phyloP scores from a whole-genome alignment of 345 rosid genomes.

The Citrus reticulata region DNA sequence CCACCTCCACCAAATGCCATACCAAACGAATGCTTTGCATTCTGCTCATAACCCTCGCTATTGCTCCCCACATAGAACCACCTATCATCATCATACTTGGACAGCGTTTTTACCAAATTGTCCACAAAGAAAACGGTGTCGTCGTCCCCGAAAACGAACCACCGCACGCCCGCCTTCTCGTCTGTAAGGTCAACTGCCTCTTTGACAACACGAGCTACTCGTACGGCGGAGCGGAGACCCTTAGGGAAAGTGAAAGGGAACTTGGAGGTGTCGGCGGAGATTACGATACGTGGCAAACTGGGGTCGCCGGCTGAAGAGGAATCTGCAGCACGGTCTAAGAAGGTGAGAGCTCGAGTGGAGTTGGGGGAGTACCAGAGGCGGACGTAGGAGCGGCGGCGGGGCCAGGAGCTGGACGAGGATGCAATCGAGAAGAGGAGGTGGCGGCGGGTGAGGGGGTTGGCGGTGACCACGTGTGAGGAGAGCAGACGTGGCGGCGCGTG shows the following conservation, averaged over 20 bases:
- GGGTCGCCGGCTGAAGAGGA: conserved; percentile 25
- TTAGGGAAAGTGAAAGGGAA: conserved; percentile 72
- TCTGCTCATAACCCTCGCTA: conserved; percentile 84
- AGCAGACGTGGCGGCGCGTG: conserved; percentile 22
- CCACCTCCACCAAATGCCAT: conserved; percentile 98
- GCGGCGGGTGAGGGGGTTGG: conserved; percentile 33
- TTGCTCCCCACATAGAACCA: conserved; percentile 81
- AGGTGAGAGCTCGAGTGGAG: conserved; percentile 69
- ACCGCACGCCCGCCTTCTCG: conserved; percentile 50
- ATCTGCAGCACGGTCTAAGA: conserved; percentile 43
- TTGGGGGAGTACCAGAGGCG: conserved; percentile 68
- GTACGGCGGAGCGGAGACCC: conserved; percentile 75
- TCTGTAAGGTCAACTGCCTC: conserved; percentile 61
- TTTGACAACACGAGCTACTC: conserved; percentile 82
- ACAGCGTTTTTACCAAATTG: conserved; percentile 61
- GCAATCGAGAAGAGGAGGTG: conserved; percentile 78
- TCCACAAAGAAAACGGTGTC: conserved; percentile 89
- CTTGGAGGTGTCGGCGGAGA: conserved; percentile 60
- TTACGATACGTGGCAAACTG: conserved; percentile 45
- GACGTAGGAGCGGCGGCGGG: conserved; percentile 58
- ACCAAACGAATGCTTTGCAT: conserved; percentile 65
- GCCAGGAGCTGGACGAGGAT: conserved; percentile 55
- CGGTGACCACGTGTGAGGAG: conserved; percentile 17
- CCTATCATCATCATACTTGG: conserved; percentile 68
- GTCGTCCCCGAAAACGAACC: conserved; percentile 95